A percentile compares a stretch with the other conserved stretches of the same genome.
Evolutionary conservation across 495 filamentous ascomycete species (phyloP).

Genomic region (Parathielavia appendiculata): DNA sequence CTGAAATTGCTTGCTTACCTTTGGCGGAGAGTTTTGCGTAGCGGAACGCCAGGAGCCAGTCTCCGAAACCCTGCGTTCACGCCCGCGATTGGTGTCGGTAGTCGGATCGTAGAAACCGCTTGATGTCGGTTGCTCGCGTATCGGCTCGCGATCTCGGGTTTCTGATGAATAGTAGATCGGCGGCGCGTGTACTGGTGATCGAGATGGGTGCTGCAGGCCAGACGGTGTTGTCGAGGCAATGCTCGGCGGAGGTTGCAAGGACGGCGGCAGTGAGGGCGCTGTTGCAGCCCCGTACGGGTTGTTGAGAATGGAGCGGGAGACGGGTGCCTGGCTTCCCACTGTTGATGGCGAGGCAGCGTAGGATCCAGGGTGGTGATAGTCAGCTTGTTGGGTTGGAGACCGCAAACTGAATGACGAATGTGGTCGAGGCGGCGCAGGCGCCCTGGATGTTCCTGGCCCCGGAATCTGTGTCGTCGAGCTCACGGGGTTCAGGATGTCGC

Average conservation of each 20-base stretch:
- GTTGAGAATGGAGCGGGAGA: slow-evolving; percentile 32
- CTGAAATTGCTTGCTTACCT: slow-evolving; percentile 31
- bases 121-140: slow-evolving; percentile 41
- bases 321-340: slow-evolving; percentile 20
- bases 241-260: slow-evolving; percentile 29
- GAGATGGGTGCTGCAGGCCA: slow-evolving; percentile 20
- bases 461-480: slow-evolving; percentile 27
- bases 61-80: slow-evolving; percentile 42
- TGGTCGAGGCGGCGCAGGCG: slow-evolving; percentile 28
- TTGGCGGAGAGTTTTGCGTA: slow-evolving; percentile 36
- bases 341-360: slow-evolving; percentile 28
- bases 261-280: slow-evolving; percentile 22
- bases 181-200: slow-evolving; percentile 36
- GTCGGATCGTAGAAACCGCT: slow-evolving; percentile 55
- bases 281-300: slow-evolving; percentile 31
- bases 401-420: slow-evolving; percentile 35
- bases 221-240: slow-evolving; percentile 19
- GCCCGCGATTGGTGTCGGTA: slow-evolving; percentile 39
- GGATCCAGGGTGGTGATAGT: slow-evolving; percentile 33
- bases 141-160: slow-evolving; percentile 29
- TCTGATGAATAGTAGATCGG: slow-evolving; percentile 29
- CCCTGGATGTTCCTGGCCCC: slow-evolving; percentile 18
- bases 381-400: slow-evolving; percentile 37
- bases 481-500: slow-evolving; percentile 39
- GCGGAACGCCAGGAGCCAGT: slow-evolving; percentile 36